These are phyloP conservation scores for Paracamarosporium sp. DNA, from an alignment of 2,329 filamentous ascomycete genomes.

Conservation along the genomic window DNA sequence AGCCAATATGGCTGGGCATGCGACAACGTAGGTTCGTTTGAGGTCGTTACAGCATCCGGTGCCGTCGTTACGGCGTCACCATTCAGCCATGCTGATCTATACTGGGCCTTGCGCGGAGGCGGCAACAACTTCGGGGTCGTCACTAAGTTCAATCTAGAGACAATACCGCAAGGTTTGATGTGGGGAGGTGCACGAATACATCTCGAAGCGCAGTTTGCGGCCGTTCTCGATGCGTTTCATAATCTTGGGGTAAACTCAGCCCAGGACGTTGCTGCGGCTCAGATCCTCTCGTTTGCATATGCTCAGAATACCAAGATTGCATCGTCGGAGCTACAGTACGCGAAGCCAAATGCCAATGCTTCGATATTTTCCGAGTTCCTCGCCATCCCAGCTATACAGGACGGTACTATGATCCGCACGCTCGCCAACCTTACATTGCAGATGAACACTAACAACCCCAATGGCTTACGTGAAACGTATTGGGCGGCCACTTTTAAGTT, in stretches of 20 bases:
- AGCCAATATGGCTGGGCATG: constrained; percentile 23
- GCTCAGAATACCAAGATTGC: constrained; percentile 23
- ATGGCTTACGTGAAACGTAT: constrained; percentile 32
- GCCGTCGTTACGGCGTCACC: constrained; percentile 6
- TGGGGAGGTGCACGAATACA: constrained; percentile 33
- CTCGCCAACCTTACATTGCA: constrained; percentile 28
- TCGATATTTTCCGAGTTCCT: constrained; percentile 35
- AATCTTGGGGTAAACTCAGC: constrained; percentile 31
- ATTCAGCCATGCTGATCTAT: constrained; percentile 40
- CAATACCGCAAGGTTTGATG: constrained; percentile 31
- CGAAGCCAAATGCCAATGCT: constrained; percentile 31
- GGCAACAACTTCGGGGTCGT: constrained; percentile 46
- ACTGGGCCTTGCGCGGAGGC: constrained; percentile 45
- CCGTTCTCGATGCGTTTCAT: constrained; percentile 30
- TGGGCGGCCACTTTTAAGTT: constrained; percentile 36
- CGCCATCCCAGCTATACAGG: constrained; percentile 22
- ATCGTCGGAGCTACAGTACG: constrained; percentile 29
- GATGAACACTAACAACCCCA: constrained; percentile 17
- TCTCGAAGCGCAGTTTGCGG: constrained; percentile 19
- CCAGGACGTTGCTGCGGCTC: constrained; percentile 30
- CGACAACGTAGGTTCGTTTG: constrained; percentile 34
- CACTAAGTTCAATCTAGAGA: constrained; percentile 32
- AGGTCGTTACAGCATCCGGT: constrained; percentile 25
- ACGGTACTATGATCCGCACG: constrained; percentile 25
- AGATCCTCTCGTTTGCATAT: constrained; percentile 34